A percentile compares a stretch with the other conserved stretches of the same genome.
Conservation (phyloP, 2,329 filamentous ascomycete species). For the Metarhizium robertsii region DNA sequence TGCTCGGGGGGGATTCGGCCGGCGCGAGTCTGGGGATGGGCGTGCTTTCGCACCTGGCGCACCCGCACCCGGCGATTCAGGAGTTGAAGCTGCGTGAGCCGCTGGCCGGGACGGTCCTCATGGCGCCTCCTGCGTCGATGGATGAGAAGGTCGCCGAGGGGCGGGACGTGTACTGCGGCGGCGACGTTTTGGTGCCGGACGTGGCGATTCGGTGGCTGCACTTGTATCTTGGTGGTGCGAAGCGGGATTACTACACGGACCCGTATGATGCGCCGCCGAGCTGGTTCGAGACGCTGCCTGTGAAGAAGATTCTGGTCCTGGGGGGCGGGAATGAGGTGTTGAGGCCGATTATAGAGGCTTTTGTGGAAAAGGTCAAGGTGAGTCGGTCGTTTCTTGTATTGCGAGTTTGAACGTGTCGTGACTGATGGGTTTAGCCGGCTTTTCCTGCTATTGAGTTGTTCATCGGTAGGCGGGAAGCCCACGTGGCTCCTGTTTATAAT, state of each 20-base stretch:
- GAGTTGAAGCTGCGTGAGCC: slow-evolving; percentile 7
- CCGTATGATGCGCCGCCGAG: slow-evolving; percentile 7
- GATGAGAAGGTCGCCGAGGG: slow-evolving; percentile 1
- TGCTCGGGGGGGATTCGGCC: slow-evolving; percentile 11
- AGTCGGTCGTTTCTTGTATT: background rate
- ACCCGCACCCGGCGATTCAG: slow-evolving; percentile 9
- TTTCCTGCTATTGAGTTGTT: no score
- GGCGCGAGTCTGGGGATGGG: slow-evolving; percentile 10
- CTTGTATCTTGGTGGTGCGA: slow-evolving; percentile 2
- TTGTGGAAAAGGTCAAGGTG: slow-evolving; percentile 10
- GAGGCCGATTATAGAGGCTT: slow-evolving; percentile 8
- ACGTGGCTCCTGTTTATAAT: no score
- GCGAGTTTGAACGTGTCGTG: no score
- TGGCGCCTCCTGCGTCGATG: slow-evolving; percentile 10
- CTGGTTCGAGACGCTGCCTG: slow-evolving; percentile 11
- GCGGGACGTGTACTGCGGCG: slow-evolving; percentile 6
- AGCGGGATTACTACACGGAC: slow-evolving; percentile 11
- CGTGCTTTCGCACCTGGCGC: slow-evolving; percentile 11
- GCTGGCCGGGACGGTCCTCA: slow-evolving; percentile 6
- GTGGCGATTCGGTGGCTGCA: background rate
- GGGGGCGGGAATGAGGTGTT: slow-evolving; percentile 11
- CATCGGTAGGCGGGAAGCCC: no score
- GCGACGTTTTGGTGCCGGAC: slow-evolving; percentile 7
- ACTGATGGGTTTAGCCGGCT: no score
- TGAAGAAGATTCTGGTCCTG: slow-evolving; percentile 8